Base-by-base conservation (phyloP, 768 basidiomycete genomes). In the Pleurotus tuoliensis region DNA sequence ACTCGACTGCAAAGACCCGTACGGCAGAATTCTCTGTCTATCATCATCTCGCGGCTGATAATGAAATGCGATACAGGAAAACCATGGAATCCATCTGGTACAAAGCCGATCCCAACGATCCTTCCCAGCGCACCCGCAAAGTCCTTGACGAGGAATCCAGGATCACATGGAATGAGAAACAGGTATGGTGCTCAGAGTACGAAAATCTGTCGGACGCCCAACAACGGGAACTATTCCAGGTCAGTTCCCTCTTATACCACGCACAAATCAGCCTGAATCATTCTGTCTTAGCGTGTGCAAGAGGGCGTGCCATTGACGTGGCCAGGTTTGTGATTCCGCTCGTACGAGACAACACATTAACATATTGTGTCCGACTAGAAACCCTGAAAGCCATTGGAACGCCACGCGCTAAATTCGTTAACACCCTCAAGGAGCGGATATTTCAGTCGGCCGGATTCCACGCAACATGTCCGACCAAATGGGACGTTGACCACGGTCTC, bases 151-250 rank as follows among this genome's bases (percentile, higher is more conserved):
- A 34, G 1, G 9, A 34, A 34, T 34, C 30, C 30, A 34, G 8
- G 30, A 9, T 34, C 30, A 34, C 30, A 9, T 53, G 51, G 51
- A 38, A 53, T 24, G 18, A 83, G 62, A 92, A 92, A 67, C 87
- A 89, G 59, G 78, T 93, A 16, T 85, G 88, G 1, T 92, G 90
- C 61, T 81, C 90, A n/a, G 90, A 92, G 64, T 92, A 87, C 59
- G 73, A 77, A 56, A 82, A 83, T 43, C 73, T 88, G 6, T 70
- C 72, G 0, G 83, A 83, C 50, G 62, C 68, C 3, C 78, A 82
- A 25, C 86, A 88, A 61, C 75, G 87, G 18, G 86, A 88, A 59
- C 82, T 88, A 15, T 88, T 88, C 71, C 86, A 88, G 75, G 90
- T 86, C 41, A 24, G 8, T 5, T 12, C 40, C 24, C 45, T 18